Conservation (phyloP, 1,284 basidiomycete species). For the Sporisorium graminicola region DNA sequence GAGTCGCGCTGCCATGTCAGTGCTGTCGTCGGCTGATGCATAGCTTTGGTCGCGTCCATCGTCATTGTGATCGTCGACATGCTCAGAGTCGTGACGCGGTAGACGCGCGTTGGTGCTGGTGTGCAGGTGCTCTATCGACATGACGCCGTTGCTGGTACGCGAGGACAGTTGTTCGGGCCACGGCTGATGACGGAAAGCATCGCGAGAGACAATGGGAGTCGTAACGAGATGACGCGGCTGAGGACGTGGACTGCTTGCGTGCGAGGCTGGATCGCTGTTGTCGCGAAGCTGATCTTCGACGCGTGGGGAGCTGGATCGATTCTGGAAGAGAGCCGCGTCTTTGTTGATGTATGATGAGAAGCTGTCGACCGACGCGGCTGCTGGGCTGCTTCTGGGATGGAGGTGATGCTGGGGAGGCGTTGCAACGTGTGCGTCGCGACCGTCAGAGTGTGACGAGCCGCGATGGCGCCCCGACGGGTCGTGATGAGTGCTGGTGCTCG, state of each 20-base stretch:
- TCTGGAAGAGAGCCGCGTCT: slow-evolving; percentile 45
- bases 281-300: slow-evolving; percentile 45
- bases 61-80: neutral
- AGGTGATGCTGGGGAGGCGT: slow-evolving; percentile 30
- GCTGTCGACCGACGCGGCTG: slow-evolving; percentile 53
- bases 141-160: slow-evolving; percentile 17
- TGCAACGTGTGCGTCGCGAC: slow-evolving; percentile 21
- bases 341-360: slow-evolving; percentile 59
- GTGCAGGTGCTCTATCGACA: slow-evolving; percentile 43
- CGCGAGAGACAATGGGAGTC: slow-evolving; percentile 43
- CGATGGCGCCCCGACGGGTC: slow-evolving; percentile 23
- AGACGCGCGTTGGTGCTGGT: slow-evolving; percentile 8
- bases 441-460: slow-evolving; percentile 33
- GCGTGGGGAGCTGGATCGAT: slow-evolving; percentile 53
- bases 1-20: slow-evolving; percentile 1
- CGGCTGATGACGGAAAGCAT: slow-evolving; percentile 41
- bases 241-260: slow-evolving; percentile 24
- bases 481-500: neutral
- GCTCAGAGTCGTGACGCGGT: slow-evolving; percentile 9
- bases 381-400: slow-evolving; percentile 41
- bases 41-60: slow-evolving; percentile 1
- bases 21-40: slow-evolving; percentile 2
- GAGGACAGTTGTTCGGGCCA: slow-evolving; percentile 24
- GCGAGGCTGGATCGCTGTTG: slow-evolving; percentile 41
- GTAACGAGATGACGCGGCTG: slow-evolving; percentile 44